phyloP scores from a whole-genome alignment of 164 flowering plant genomes.

The Amborella trichopoda region DNA sequence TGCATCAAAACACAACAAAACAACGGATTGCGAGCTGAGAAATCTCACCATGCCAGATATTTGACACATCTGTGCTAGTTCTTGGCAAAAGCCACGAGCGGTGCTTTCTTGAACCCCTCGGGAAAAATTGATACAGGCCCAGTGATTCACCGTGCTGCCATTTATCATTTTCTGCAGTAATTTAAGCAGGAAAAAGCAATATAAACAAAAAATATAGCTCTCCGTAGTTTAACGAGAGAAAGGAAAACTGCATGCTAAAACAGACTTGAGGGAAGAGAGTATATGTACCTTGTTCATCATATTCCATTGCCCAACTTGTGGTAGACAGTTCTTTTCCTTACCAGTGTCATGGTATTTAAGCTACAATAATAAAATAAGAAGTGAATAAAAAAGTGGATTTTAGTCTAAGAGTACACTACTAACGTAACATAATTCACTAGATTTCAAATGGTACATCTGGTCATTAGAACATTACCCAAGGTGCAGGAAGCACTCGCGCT shows the following conservation, averaged over 20 bases:
- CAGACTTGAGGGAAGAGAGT: no score
- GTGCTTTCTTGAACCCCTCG: constrained; percentile 37
- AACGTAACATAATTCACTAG: neutral
- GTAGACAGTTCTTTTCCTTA: constrained; percentile 46
- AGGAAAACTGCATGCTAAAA: no score
- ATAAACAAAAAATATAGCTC: neutral
- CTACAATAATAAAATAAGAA: constrained; percentile 11
- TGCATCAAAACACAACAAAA: neutral
- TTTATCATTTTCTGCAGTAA: constrained; percentile 45
- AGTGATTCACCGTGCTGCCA: constrained; percentile 45
- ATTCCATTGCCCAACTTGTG: constrained; percentile 70
- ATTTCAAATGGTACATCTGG: no score
- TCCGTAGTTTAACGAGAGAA: no score
- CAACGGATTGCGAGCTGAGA: neutral
- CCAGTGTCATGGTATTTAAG: constrained; percentile 60
- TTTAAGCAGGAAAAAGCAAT: neutral
- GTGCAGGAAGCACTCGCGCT: constrained; percentile 66
- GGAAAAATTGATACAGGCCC: constrained; percentile 65
- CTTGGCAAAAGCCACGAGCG: constrained; percentile 42
- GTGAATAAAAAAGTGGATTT: neutral
- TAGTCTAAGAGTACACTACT: neutral
- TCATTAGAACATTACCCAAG: constrained; percentile 33
- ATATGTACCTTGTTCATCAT: constrained; percentile 65
- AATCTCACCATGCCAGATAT: constrained; percentile 50
- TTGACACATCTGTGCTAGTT: constrained; percentile 53